A percentile compares a stretch with the other conserved stretches of the same genome.
These are phyloP conservation scores for Microcos paniculata DNA, from an alignment of 345 rosid genomes.

Conservation along the genomic window DNA sequence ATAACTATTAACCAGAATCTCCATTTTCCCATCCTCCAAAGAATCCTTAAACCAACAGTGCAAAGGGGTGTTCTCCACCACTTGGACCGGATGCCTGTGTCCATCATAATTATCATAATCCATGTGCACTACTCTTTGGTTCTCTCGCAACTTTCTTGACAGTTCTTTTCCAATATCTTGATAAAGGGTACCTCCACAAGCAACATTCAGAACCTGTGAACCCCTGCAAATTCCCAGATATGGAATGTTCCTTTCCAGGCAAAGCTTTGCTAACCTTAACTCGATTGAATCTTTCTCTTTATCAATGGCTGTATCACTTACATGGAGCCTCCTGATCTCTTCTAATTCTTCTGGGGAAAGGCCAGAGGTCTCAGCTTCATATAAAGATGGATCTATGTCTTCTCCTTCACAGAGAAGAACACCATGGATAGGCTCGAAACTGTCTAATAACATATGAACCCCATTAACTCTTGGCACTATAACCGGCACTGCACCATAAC, in stretches of 20 bases:
- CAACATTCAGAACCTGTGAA: constrained; percentile 78
- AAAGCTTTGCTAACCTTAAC: constrained; percentile 66
- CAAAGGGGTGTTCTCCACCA: constrained; percentile 61
- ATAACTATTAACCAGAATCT: constrained; percentile 77
- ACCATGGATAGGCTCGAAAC: constrained; percentile 92
- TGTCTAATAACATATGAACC: constrained; percentile 64
- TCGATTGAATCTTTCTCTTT: constrained; percentile 82
- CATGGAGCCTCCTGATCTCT: constrained; percentile 62
- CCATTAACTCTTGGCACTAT: constrained; percentile 83
- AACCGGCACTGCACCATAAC: constrained; percentile 79
- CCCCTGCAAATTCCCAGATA: constrained; percentile 86
- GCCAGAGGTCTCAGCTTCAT: constrained; percentile 42
- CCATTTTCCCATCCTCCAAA: constrained; percentile 48
- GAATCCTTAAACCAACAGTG: constrained; percentile 70
- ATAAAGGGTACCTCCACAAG: constrained; percentile 83
- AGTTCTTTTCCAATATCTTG: constrained; percentile 68
- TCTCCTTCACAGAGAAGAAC: constrained; percentile 95
- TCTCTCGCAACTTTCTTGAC: constrained; percentile 27
- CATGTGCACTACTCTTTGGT: constrained; percentile 49
- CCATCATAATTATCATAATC: constrained; percentile 79
- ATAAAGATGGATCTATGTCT: constrained; percentile 82
- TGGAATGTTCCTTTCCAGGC: constrained; percentile 84
- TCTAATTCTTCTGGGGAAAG: constrained; percentile 68
- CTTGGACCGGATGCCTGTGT: constrained; percentile 58
- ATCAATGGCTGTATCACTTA: constrained; percentile 71